Evolutionary conservation across 2,329 filamentous ascomycete genomes (phyloP).

Genomic region (Coniochaeta ligniaria): DNA sequence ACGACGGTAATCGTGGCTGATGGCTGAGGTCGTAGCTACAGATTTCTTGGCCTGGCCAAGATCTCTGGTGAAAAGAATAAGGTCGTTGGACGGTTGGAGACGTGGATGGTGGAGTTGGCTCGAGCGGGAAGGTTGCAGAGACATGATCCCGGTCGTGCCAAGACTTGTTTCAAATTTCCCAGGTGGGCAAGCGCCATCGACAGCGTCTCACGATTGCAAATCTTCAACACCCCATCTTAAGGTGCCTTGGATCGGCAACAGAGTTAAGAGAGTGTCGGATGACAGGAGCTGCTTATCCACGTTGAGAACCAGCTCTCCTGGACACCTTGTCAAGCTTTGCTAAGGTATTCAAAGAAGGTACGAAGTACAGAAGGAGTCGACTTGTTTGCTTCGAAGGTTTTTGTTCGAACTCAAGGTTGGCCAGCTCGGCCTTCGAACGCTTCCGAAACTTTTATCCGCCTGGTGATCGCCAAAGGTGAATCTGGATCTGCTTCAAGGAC

Average conservation of each 20-base stretch:
- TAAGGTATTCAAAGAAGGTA: too few species aligned
- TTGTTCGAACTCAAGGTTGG: background rate
- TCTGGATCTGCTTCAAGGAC: background rate
- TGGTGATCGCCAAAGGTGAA: conserved; percentile 2
- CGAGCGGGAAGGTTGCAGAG: background rate
- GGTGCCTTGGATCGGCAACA: background rate
- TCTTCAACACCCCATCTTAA: background rate
- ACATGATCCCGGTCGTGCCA: background rate
- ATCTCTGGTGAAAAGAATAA: background rate
- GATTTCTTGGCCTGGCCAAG: too few species aligned
- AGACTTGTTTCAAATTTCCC: conserved; percentile 1
- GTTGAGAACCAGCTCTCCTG: too few species aligned
- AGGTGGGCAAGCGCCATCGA: background rate
- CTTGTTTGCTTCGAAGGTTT: too few species aligned
- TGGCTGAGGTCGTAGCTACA: background rate
- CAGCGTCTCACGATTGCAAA: conserved; percentile 14
- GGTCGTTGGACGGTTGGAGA: background rate
- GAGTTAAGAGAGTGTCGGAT: background rate
- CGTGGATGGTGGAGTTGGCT: background rate
- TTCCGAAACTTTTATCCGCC: conserved; percentile 6
- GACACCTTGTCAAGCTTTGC: too few species aligned
- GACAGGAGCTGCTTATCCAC: background rate
- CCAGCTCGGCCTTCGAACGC: background rate
- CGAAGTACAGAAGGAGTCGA: too few species aligned
- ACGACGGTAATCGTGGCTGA: background rate